These are phyloP conservation scores for Purshia tridentata DNA, from an alignment of 306 rosid species.

Conservation along the genomic window DNA sequence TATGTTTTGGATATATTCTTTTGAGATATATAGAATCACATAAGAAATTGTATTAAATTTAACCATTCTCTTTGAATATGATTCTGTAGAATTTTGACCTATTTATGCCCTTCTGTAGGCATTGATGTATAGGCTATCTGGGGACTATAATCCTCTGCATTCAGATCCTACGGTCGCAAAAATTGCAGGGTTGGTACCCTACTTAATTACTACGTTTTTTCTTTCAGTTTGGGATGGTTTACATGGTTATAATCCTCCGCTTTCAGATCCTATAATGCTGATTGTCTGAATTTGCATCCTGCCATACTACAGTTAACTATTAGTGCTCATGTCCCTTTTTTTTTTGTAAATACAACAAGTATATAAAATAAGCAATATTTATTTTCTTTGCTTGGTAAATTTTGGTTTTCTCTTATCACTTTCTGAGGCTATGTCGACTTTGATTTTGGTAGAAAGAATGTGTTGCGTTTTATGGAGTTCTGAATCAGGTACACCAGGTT, in stretches of 20 bases:
- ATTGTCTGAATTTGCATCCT: background rate
- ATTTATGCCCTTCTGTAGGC: conserved; percentile 61
- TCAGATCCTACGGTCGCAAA: conserved; percentile 82
- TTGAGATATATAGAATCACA: background rate
- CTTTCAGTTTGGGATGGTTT: background rate
- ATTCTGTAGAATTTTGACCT: background rate
- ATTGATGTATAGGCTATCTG: conserved; percentile 79
- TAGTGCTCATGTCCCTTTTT: background rate
- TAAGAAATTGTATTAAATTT: background rate
- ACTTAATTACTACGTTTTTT: conserved; percentile 8
- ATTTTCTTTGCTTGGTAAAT: background rate
- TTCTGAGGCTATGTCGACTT: background rate
- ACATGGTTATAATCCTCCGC: background rate
- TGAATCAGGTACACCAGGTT: background rate
- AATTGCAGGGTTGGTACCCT: conserved; percentile 80
- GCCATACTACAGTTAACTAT: background rate
- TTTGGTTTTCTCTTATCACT: background rate
- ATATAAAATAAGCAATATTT: background rate
- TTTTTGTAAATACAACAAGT: background rate
- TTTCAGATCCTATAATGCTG: background rate
- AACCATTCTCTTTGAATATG: background rate
- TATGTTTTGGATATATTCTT: background rate
- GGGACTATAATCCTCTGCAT: conserved; percentile 92
- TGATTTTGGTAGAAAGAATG: background rate
- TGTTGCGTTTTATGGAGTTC: background rate